A percentile compares a stretch with the other conserved stretches of the same genome.
phyloP scores from a whole-genome alignment of 495 filamentous ascomycete species.

The Talaromyces liani region DNA sequence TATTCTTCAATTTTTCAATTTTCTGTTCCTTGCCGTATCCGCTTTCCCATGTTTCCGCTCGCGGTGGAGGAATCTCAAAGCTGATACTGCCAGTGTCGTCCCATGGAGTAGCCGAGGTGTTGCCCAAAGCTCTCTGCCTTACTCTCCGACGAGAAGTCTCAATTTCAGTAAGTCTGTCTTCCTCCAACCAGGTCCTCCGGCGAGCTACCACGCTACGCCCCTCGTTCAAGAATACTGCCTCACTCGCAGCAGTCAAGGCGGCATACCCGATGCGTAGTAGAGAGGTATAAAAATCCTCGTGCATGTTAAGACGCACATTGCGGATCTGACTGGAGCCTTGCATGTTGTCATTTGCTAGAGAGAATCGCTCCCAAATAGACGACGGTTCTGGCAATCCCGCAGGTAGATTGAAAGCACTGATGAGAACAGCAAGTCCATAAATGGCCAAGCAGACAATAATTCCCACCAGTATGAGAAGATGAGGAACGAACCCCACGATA shows the following conservation, averaged over 20 bases:
- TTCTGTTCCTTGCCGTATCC: conserved; percentile 67
- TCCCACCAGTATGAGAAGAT: conserved; percentile 72
- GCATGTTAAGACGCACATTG: conserved; percentile 66
- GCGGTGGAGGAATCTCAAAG: conserved; percentile 27
- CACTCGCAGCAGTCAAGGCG: conserved; percentile 82
- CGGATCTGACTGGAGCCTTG: conserved; percentile 82
- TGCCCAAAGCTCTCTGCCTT: conserved; percentile 15
- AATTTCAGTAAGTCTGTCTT: conserved; percentile 63
- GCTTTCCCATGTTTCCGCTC: conserved; percentile 33
- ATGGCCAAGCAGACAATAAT: conserved; percentile 67
- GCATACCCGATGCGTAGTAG: conserved; percentile 79
- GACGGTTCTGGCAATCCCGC: conserved; percentile 23
- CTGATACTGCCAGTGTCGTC: conserved; percentile 22
- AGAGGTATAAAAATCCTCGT: conserved; percentile 92
- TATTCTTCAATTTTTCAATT: conserved; percentile 34
- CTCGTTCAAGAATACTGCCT: conserved; percentile 94
- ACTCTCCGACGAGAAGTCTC: conserved; percentile 29
- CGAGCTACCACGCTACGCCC: conserved; percentile 66
- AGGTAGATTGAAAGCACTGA: conserved; percentile 68
- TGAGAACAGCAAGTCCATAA: conserved; percentile 64
- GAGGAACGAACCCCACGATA: conserved; percentile 90
- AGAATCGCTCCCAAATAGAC: conserved; percentile 48
- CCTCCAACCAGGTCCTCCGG: conserved; percentile 86
- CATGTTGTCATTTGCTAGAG: conserved; percentile 73
- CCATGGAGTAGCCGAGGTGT: conserved; percentile 20